These are phyloP conservation scores for Salix exigua DNA, from an alignment of 345 rosid genomes.

Conservation along the genomic window DNA sequence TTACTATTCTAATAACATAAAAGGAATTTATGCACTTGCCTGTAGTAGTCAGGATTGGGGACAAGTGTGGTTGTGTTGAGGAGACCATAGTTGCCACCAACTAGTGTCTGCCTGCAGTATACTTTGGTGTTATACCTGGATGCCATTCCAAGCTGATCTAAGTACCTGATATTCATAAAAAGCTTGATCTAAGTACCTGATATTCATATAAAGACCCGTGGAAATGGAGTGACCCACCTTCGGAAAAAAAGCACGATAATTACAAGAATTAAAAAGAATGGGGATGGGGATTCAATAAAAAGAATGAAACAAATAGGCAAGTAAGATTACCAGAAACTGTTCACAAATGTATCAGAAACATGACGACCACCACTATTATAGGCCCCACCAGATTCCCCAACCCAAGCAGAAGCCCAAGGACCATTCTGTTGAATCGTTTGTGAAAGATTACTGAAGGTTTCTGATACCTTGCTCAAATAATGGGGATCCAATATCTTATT, in stretches of 20 bases:
- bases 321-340: constrained; percentile 81
- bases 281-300: not conserved
- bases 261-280: not conserved
- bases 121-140: constrained; percentile 85
- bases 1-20: not conserved
- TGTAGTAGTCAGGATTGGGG: constrained; percentile 95
- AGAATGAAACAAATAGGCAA: constrained; percentile 1
- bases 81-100: constrained; percentile 91
- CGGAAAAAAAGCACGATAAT: not conserved
- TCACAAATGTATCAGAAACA: constrained; percentile 77
- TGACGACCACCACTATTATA: constrained; percentile 86
- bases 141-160: constrained; percentile 98
- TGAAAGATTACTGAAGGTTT: constrained; percentile 54
- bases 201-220: not conserved
- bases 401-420: constrained; percentile 95
- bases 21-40: constrained; percentile 41
- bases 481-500: constrained; percentile 75
- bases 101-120: constrained; percentile 91
- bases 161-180: constrained; percentile 54
- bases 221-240: not conserved
- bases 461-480: constrained; percentile 47
- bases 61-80: constrained; percentile 58
- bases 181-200: constrained; percentile 97
- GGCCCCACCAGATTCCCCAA: constrained; percentile 99
- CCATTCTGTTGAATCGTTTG: constrained; percentile 57